Percentiles rank a stretch among this genome's conserved stretches.
These are phyloP conservation scores for Leccinum pachyderme DNA, from an alignment of 1,284 basidiomycete species.

Conservation along the genomic window DNA sequence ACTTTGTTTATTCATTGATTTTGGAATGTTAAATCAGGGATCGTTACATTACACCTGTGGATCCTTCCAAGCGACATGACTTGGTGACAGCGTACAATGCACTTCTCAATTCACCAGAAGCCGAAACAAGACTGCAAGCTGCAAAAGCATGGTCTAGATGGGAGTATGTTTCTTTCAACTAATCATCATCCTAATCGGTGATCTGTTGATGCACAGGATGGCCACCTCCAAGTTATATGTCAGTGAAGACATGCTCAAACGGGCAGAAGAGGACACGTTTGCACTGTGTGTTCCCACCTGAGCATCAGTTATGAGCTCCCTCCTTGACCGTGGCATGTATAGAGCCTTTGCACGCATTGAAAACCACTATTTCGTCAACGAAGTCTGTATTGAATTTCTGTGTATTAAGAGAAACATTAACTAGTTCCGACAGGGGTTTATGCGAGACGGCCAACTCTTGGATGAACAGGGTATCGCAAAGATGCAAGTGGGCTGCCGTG, in stretches of 20 bases:
- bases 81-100: conserved; percentile 84
- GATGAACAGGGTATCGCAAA: conserved; percentile 85
- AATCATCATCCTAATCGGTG: conserved; percentile 1
- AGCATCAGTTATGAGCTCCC: neutral
- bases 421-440: conserved; percentile 64
- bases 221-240: conserved; percentile 72
- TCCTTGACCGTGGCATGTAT: conserved; percentile 9
- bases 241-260: conserved; percentile 67
- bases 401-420: conserved; percentile 6
- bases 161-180: conserved; percentile 57
- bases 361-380: conserved; percentile 89
- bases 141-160: conserved; percentile 88
- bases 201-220: conserved; percentile 53
- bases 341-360: conserved; percentile 90
- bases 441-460: conserved; percentile 87
- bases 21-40: conserved; percentile 52
- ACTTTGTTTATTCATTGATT: neutral
- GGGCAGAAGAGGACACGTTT: conserved; percentile 72
- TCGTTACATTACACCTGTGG: conserved; percentile 78
- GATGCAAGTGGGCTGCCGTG: conserved; percentile 56
- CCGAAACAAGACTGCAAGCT: conserved; percentile 63
- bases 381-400: conserved; percentile 38
- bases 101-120: conserved; percentile 76
- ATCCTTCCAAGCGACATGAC: conserved; percentile 75
- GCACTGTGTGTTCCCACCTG: conserved; percentile 55